Percentiles rank a stretch among this genome's conserved stretches.
These are phyloP conservation scores for Lactarius quietus DNA, from an alignment of 768 basidiomycete genomes.

Conservation along the genomic window DNA sequence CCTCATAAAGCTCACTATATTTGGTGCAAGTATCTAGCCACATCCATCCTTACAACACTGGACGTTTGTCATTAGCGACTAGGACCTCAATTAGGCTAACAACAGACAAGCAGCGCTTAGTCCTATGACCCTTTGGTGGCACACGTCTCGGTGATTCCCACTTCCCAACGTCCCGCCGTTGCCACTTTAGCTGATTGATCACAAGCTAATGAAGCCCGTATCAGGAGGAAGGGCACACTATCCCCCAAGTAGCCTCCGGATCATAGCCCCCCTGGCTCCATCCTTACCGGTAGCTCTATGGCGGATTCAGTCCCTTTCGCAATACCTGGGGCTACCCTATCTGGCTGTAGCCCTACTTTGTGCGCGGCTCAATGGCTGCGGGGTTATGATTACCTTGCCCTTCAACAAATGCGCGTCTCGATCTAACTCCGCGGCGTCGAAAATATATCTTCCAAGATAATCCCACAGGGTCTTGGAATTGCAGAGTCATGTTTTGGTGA, in stretches of 20 bases:
- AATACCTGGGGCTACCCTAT: background rate
- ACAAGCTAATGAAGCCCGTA: background rate
- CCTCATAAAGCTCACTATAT: background rate
- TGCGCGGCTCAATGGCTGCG: background rate
- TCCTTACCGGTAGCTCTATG: background rate
- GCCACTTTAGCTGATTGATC: background rate
- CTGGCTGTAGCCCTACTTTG: background rate
- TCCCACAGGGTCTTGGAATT: background rate
- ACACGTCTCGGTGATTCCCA: background rate
- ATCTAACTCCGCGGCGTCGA: background rate
- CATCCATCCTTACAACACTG: background rate
- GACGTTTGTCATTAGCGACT: background rate
- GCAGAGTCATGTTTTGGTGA: background rate
- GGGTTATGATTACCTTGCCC: background rate
- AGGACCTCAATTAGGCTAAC: background rate
- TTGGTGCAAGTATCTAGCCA: background rate
- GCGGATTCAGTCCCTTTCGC: background rate
- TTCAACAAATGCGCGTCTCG: background rate
- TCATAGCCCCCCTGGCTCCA: background rate
- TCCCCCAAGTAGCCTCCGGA: background rate
- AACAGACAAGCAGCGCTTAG: background rate
- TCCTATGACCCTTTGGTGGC: background rate
- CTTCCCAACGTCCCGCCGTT: background rate
- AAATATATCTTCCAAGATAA: background rate
- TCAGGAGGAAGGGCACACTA: background rate